Percentiles rank a stretch among this genome's conserved stretches.
phyloP scores from a whole-genome alignment of 345 rosid genomes.

The Euphorbia tirucalli region DNA sequence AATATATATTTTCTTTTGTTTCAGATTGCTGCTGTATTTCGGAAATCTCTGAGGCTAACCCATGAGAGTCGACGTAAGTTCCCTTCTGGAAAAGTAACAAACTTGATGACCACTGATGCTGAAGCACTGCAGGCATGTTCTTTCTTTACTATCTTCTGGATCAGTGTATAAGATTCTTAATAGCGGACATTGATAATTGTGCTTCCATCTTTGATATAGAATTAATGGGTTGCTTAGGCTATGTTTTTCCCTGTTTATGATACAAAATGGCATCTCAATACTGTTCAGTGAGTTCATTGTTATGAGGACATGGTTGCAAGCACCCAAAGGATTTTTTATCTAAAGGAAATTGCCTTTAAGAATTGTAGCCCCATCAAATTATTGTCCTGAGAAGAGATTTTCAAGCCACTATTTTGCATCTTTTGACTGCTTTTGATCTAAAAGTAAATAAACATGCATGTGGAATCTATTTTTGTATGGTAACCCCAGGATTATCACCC shows the following conservation, averaged over 20 bases:
- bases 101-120: slow-evolving; percentile 97
- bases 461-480: background rate
- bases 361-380: background rate
- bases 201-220: slow-evolving; percentile 1
- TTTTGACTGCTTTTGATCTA: background rate
- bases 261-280: background rate
- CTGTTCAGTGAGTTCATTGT: background rate
- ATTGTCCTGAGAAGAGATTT: background rate
- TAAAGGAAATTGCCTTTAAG: background rate
- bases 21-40: slow-evolving; percentile 96
- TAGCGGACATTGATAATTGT: background rate
- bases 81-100: slow-evolving; percentile 92
- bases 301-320: background rate
- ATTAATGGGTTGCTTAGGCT: background rate
- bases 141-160: slow-evolving; percentile 4
- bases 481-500: background rate
- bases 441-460: background rate
- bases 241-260: background rate
- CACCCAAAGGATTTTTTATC: background rate
- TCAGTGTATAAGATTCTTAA: background rate
- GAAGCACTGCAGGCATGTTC: slow-evolving; percentile 83
- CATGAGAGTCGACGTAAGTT: slow-evolving; percentile 83
- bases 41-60: slow-evolving; percentile 88
- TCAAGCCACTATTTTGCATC: background rate
- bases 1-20: slow-evolving; percentile 18